A percentile compares a stretch with the other conserved stretches of the same genome.
Conservation (phyloP, 2,329 filamentous ascomycete genomes). For the Fusarium sterilihyphosum region DNA sequence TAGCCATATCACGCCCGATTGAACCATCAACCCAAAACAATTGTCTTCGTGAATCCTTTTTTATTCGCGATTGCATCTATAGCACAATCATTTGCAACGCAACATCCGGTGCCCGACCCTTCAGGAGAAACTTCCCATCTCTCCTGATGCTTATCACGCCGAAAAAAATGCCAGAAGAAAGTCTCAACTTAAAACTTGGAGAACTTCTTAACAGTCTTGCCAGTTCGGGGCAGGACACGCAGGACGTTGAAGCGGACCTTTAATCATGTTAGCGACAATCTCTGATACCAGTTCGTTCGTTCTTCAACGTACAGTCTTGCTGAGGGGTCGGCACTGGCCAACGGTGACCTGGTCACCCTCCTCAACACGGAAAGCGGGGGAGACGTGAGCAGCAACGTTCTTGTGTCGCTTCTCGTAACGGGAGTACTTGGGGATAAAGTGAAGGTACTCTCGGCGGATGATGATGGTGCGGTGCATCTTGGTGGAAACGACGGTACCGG, state of each 20-base stretch:
- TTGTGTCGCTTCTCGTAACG: slow-evolving; percentile 99
- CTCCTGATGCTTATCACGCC: slow-evolving; percentile 62
- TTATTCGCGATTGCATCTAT: slow-evolving; percentile 58
- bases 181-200: slow-evolving; percentile 87
- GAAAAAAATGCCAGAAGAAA: slow-evolving; percentile 64
- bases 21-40: slow-evolving; percentile 44
- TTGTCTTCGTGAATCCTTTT: slow-evolving; percentile 56
- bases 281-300: neutral
- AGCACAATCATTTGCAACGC: slow-evolving; percentile 56
- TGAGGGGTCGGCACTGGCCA: slow-evolving; percentile 98
- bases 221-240: slow-evolving; percentile 95
- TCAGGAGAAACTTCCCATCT: slow-evolving; percentile 50
- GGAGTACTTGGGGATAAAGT: slow-evolving; percentile 99
- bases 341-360: slow-evolving; percentile 99
- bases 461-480: slow-evolving; percentile 99
- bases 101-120: slow-evolving; percentile 55
- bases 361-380: slow-evolving; percentile 99
- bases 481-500: slow-evolving; percentile 98
- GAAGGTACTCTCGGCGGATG: slow-evolving; percentile 99
- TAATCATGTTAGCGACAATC: slow-evolving; percentile 36
- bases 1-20: slow-evolving; percentile 44
- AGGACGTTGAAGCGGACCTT: slow-evolving; percentile 99
- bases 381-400: slow-evolving; percentile 99
- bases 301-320: slow-evolving; percentile 90
- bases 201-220: slow-evolving; percentile 98